Base-by-base conservation (phyloP, 495 filamentous ascomycete species). In the Oidiodendron maius region DNA sequence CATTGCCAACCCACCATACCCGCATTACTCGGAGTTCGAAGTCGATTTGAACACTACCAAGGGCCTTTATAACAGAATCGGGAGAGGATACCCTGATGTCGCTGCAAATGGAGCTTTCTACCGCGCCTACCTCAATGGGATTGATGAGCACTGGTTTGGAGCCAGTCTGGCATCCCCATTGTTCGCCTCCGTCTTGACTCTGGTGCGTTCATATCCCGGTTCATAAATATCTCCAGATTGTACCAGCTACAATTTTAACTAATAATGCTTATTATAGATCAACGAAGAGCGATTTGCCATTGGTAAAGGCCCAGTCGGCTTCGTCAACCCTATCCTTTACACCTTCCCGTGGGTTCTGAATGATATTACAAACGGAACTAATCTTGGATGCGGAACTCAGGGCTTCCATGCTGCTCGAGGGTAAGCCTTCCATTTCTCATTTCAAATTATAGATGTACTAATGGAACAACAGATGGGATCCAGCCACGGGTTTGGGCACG, bases 101-200 rank as follows among this genome's bases (percentile, higher is more conserved):
- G 61, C 76, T 3, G 80, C 81, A n/a, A 69, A 80, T 20, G 81
- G 75, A 15, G 78, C 78, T 28, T 71, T 75, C 30, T 70, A 80
- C 41, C 53, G 72, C 15, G 64, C 80, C 18, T 71, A 65, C 30
- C 62, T 69, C 16, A 53, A 58, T 20, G 72, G 70, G 1, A n/a
- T 60, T 2, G 64, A 70, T 32, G 47, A 52, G 1, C 60, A 67
- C 3, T 62, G 75, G 37, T 73, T 71, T 15, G 78, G 80, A 12
- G 79, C 79, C n/a, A 77, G 71, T 43, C 74, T 78, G 13, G 71
- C 77, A 16, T 62, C 77, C 16, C 81, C 81, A 0, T 59, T 77
- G 1, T 75, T 74, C 26, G 81, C 72, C 3, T 63, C 62, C 21
- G 67, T 65, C 4, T 50, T 62, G 50, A 62, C 71, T 3, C 71